phyloP scores from a whole-genome alignment of 2,329 filamentous ascomycete genomes.

The Decorospora gaudefroyi region DNA sequence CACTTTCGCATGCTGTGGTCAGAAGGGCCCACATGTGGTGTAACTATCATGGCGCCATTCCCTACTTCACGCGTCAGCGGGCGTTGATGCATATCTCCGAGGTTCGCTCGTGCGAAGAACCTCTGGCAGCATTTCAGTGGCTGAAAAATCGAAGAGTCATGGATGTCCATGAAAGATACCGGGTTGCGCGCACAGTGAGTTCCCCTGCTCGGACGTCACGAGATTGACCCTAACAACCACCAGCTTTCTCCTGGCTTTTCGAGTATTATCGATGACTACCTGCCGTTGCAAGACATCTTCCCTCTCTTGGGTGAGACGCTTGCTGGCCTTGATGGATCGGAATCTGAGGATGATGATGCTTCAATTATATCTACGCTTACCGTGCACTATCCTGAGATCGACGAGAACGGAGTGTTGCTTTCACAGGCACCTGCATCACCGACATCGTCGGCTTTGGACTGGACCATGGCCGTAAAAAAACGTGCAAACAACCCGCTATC shows the following conservation, averaged over 20 bases:
- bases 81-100: conserved; percentile 34
- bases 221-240: neutral
- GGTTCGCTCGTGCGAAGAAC: conserved; percentile 36
- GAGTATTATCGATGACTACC: conserved; percentile 40
- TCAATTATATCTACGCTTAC: conserved; percentile 40
- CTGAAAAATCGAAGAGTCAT: conserved; percentile 46
- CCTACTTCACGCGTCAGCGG: conserved; percentile 33
- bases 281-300: conserved; percentile 37
- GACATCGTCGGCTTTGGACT: conserved; percentile 30
- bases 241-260: conserved; percentile 40
- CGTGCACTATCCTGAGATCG: conserved; percentile 41
- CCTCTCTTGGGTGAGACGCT: conserved; percentile 33
- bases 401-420: conserved; percentile 36
- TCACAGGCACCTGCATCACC: conserved; percentile 25
- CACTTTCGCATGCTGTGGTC: conserved; percentile 44
- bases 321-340: conserved; percentile 32
- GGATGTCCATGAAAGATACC: conserved; percentile 44
- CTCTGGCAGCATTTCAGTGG: conserved; percentile 47
- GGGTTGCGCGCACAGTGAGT: conserved; percentile 37
- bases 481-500: conserved; percentile 39
- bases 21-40: conserved; percentile 47
- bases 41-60: conserved; percentile 44
- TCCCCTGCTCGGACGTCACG: neutral
- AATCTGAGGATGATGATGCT: conserved; percentile 28
- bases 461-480: conserved; percentile 34